A percentile compares a stretch with the other conserved stretches of the same genome.
Conservation (phyloP, 176 grass and related monocot genomes). For the Avena atlantica region DNA sequence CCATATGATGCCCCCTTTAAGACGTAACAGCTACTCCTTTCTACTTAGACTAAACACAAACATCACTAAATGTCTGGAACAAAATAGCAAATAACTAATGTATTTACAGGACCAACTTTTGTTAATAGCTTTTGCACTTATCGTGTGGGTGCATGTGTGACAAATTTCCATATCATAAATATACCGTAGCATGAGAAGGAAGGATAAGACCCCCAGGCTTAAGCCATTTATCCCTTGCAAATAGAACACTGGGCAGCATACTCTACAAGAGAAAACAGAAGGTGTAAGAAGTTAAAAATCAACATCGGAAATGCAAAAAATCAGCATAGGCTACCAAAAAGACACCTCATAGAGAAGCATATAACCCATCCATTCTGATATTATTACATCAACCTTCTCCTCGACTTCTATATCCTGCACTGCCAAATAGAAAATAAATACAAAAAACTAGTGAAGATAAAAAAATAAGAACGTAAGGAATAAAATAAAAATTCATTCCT, state of each 20-base stretch:
- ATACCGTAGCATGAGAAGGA: slow-evolving; percentile 94
- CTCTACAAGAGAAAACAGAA: slow-evolving; percentile 57
- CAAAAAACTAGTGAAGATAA: slow-evolving; percentile 26
- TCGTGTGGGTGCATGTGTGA: neutral
- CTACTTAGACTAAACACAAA: slow-evolving; percentile 14
- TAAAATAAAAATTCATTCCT: neutral
- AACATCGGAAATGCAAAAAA: slow-evolving; percentile 32
- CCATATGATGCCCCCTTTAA: slow-evolving; percentile 20
- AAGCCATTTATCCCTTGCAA: slow-evolving; percentile 98
- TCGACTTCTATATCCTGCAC: slow-evolving; percentile 76
- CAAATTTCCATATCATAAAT: neutral
- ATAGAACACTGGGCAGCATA: slow-evolving; percentile 88
- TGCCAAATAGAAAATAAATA: slow-evolving; percentile 41
- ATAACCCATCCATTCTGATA: slow-evolving; percentile 99
- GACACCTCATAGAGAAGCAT: slow-evolving; percentile 91
- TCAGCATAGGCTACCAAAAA: slow-evolving; percentile 23
- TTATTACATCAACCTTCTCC: slow-evolving; percentile 93
- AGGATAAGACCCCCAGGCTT: slow-evolving; percentile 95
- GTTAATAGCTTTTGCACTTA: neutral
- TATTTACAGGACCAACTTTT: neutral
- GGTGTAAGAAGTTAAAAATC: slow-evolving; percentile 41
- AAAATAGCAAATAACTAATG: slow-evolving; percentile 26
- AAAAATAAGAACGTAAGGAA: slow-evolving; percentile 31
- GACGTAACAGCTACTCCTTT: neutral
- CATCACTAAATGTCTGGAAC: neutral